Evolutionary conservation across 352 stramenopile genomes (phyloP).

Genomic region (Pythium rhizo-oryzae): DNA sequence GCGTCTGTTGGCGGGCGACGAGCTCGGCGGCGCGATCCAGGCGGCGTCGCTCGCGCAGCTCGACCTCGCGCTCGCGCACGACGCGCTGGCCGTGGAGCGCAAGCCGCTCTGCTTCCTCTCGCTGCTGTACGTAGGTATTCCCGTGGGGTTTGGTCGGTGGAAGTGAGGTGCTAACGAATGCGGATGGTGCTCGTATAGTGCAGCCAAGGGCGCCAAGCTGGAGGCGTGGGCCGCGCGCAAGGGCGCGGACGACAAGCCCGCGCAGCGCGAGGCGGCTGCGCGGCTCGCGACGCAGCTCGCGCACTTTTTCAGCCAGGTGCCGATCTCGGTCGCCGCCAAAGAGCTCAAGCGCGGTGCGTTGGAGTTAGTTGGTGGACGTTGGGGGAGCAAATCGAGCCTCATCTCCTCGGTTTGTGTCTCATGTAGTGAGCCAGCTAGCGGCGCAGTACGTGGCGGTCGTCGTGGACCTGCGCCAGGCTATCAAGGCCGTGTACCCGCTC

Average conservation of each 20-base stretch:
- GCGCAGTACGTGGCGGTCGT: constrained; percentile 52
- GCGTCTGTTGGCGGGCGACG: constrained; percentile 45
- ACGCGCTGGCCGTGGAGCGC: constrained; percentile 50
- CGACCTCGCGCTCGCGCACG: constrained; percentile 55
- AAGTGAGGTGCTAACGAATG: neutral
- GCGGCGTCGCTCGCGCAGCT: constrained; percentile 59
- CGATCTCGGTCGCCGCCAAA: constrained; percentile 48
- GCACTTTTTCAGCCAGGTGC: constrained; percentile 57
- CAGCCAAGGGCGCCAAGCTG: constrained; percentile 58
- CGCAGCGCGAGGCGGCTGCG: constrained; percentile 30
- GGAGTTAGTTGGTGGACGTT: too few relatives aligned
- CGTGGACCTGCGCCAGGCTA: constrained; percentile 51
- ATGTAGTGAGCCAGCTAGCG: constrained; percentile 53
- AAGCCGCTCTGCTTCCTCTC: constrained; percentile 48
- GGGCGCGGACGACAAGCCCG: constrained; percentile 25
- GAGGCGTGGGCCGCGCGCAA: constrained; percentile 41
- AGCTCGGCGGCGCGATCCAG: constrained; percentile 49
- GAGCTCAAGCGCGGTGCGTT: constrained; percentile 61
- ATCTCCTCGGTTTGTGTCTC: neutral
- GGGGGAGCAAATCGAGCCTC: too few relatives aligned
- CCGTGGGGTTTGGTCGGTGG: neutral
- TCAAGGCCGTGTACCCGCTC: constrained; percentile 73
- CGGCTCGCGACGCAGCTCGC: constrained; percentile 41
- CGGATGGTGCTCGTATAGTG: constrained; percentile 29
- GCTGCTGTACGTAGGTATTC: constrained; percentile 45